Conservation (phyloP, 2,329 filamentous ascomycete species). For the Penicillium sp. region DNA sequence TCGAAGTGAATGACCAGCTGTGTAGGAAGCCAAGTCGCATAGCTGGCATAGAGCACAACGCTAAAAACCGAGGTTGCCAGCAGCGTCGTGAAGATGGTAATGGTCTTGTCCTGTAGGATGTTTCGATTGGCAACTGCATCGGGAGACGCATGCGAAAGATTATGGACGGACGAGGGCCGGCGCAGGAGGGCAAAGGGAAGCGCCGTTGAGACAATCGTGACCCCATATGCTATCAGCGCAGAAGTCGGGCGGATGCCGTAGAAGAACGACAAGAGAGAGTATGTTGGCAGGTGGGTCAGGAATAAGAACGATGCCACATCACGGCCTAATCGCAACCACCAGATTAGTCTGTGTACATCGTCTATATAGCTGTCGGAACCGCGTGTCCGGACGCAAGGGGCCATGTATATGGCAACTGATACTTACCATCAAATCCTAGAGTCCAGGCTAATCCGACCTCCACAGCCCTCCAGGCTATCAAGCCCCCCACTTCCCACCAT, state of each 20-base stretch:
- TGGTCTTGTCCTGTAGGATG: conserved; percentile 61
- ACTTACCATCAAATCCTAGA: conserved; percentile 62
- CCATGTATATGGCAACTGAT: background rate
- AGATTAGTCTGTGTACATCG: conserved; percentile 1
- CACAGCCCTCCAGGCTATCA: conserved; percentile 57
- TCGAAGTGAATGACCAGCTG: conserved; percentile 73
- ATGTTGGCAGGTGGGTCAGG: conserved; percentile 71
- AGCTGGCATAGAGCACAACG: conserved; percentile 66
- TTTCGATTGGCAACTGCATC: conserved; percentile 57
- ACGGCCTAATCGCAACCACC: conserved; percentile 48
- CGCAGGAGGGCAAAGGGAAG: conserved; percentile 75
- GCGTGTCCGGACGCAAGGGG: background rate
- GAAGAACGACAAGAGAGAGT: conserved; percentile 73
- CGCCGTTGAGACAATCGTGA: conserved; percentile 67
- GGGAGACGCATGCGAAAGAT: conserved; percentile 46
- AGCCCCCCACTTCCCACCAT: conserved; percentile 58
- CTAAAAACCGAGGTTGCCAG: conserved; percentile 72
- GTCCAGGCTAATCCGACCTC: conserved; percentile 73
- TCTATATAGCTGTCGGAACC: background rate
- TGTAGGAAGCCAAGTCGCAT: conserved; percentile 66
- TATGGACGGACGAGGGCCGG: conserved; percentile 62
- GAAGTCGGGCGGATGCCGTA: conserved; percentile 66
- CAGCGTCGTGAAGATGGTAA: conserved; percentile 63
- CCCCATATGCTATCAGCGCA: conserved; percentile 59
- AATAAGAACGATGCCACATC: conserved; percentile 65